Evolutionary conservation across 2,329 filamentous ascomycete genomes (phyloP).

Genomic region (Hypocreales sp.): DNA sequence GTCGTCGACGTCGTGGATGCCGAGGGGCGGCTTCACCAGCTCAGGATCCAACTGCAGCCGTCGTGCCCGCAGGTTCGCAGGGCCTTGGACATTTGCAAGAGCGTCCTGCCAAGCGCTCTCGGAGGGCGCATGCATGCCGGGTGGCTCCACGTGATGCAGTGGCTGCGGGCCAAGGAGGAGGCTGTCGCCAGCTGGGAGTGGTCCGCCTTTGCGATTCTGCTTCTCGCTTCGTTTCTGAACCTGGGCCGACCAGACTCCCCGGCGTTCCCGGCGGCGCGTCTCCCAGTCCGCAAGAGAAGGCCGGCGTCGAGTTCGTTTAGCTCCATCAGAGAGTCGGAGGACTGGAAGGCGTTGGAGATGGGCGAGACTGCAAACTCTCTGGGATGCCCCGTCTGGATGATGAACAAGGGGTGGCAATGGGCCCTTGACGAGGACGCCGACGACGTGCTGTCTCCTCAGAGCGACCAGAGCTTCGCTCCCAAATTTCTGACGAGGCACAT

Average conservation of each 20-base stretch:
- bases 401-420: constrained; percentile 56
- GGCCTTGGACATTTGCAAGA: constrained; percentile 45
- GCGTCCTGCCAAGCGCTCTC: constrained; percentile 43
- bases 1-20: constrained; percentile 51
- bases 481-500: constrained; percentile 37
- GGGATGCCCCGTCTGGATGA: constrained; percentile 40
- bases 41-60: constrained; percentile 53
- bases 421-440: constrained; percentile 39
- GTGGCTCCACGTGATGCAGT: constrained; percentile 62
- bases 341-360: constrained; percentile 32
- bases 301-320: constrained; percentile 19
- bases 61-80: constrained; percentile 44
- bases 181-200: constrained; percentile 44
- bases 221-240: constrained; percentile 48
- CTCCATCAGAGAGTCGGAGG: constrained; percentile 18
- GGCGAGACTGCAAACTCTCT: constrained; percentile 31
- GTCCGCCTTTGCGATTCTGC: constrained; percentile 48
- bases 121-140: constrained; percentile 47
- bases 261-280: constrained; percentile 9
- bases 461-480: constrained; percentile 9
- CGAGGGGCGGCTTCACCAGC: constrained; percentile 45
- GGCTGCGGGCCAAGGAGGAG: constrained; percentile 39
- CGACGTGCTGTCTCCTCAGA: constrained; percentile 11
- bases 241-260: constrained; percentile 27
- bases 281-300: constrained; percentile 15